Evolutionary conservation across 2,329 filamentous ascomycete species (phyloP).

Genomic region (Chalaropsis thielavioides): DNA sequence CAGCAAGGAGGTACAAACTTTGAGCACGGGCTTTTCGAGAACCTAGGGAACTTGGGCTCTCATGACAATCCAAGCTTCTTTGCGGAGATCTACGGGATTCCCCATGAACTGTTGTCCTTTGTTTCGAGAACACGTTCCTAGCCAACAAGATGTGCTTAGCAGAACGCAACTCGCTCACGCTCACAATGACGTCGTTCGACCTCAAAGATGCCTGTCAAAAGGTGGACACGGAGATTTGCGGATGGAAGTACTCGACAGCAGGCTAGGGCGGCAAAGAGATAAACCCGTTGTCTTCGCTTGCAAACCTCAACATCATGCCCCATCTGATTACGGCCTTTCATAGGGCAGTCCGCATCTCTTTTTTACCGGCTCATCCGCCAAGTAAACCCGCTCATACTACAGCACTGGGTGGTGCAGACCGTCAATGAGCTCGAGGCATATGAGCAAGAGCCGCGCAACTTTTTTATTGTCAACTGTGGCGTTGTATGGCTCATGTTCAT

Average conservation of each 20-base stretch:
- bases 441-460: slow-evolving; percentile 13
- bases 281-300: neutral
- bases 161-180: slow-evolving; percentile 19
- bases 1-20: slow-evolving; percentile 27
- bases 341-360: slow-evolving; percentile 30
- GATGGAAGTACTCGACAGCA: slow-evolving; percentile 17
- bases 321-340: slow-evolving; percentile 28
- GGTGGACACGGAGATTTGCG: slow-evolving; percentile 15
- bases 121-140: slow-evolving; percentile 29
- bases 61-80: slow-evolving; percentile 27
- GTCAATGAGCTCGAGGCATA: slow-evolving; percentile 11
- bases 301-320: slow-evolving; percentile 11
- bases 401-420: slow-evolving; percentile 9
- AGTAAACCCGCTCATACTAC: slow-evolving; percentile 14
- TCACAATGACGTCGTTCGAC: slow-evolving; percentile 22
- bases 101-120: slow-evolving; percentile 29
- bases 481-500: slow-evolving; percentile 17
- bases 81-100: slow-evolving; percentile 32
- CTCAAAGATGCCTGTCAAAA: slow-evolving; percentile 22
- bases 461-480: slow-evolving; percentile 11
- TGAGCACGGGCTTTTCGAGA: slow-evolving; percentile 20
- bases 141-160: slow-evolving; percentile 28
- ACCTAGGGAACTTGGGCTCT: neutral
- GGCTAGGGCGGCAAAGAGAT: neutral
- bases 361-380: slow-evolving; percentile 30